Conservation (phyloP, 2,329 filamentous ascomycete genomes). For the Exophiala alcalophila region DNA sequence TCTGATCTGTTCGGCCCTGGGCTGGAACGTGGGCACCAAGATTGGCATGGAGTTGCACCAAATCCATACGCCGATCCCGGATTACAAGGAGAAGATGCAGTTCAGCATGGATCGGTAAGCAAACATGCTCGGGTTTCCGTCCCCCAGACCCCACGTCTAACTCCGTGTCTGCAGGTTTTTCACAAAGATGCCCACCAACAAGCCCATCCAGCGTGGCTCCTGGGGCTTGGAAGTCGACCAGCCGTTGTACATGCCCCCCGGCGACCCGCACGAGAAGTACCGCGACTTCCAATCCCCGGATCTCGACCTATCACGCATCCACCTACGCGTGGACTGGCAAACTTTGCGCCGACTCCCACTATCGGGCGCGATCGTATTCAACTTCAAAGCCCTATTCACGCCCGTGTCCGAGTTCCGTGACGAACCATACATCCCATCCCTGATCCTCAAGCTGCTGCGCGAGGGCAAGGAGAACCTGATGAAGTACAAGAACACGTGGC, state of each 20-base stretch:
- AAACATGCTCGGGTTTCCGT: not conserved
- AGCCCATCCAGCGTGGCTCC: constrained; percentile 77
- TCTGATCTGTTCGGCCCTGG: constrained; percentile 72
- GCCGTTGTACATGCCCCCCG: constrained; percentile 71
- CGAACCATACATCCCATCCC: constrained; percentile 69
- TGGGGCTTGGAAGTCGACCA: constrained; percentile 77
- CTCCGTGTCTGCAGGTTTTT: constrained; percentile 60
- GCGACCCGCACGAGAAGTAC: constrained; percentile 61
- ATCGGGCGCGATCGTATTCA: constrained; percentile 74
- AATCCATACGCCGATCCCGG: constrained; percentile 73
- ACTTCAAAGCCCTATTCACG: constrained; percentile 85
- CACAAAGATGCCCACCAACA: constrained; percentile 68
- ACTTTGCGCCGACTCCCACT: constrained; percentile 75
- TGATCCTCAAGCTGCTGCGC: constrained; percentile 66
- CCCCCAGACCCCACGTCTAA: not conserved
- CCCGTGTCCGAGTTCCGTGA: constrained; percentile 65
- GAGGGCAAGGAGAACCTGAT: constrained; percentile 69
- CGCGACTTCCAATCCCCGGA: constrained; percentile 57
- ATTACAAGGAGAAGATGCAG: constrained; percentile 84
- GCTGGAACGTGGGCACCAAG: constrained; percentile 75
- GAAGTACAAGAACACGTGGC: constrained; percentile 80
- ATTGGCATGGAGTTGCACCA: constrained; percentile 66
- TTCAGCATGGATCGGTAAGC: constrained; percentile 78
- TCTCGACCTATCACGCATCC: constrained; percentile 58
- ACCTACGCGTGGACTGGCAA: constrained; percentile 83